A percentile compares a stretch with the other conserved stretches of the same genome.
These are phyloP conservation scores for Syzygium oleosum DNA, from an alignment of 345 rosid genomes.

Conservation along the genomic window DNA sequence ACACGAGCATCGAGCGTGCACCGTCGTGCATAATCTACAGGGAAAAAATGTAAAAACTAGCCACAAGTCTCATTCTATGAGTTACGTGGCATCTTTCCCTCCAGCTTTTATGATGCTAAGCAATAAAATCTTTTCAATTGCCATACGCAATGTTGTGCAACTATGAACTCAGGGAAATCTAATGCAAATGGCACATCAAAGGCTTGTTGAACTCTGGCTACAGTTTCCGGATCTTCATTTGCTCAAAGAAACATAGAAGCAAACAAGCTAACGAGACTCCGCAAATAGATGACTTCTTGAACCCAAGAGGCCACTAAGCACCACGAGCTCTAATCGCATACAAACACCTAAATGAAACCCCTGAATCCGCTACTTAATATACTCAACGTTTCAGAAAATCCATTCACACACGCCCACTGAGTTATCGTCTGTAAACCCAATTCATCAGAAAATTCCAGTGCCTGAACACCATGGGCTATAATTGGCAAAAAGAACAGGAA, in stretches of 20 bases:
- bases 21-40: not conserved
- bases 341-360: not conserved
- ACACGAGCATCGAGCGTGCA: not conserved
- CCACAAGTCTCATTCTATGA: not conserved
- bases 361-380: not conserved
- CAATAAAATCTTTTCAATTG: not conserved
- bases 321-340: not conserved
- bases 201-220: not conserved
- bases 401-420: not conserved
- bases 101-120: not conserved
- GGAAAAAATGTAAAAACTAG: not conserved
- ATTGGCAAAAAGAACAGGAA: not conserved
- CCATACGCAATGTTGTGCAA: not conserved
- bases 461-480: not conserved
- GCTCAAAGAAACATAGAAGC: not conserved
- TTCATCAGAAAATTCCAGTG: not conserved
- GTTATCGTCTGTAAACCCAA: not conserved
- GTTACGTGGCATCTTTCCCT: not conserved
- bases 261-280: not conserved
- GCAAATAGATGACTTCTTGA: not conserved
- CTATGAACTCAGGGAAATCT: not conserved
- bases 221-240: not conserved
- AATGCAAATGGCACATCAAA: not conserved
- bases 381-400: not conserved
- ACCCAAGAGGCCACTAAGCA: not conserved